Evolutionary conservation across 2,329 filamentous ascomycete genomes (phyloP), one percentile per base, ranked within the genome.

Genomic region (Cladosporium colombiae): DNA sequence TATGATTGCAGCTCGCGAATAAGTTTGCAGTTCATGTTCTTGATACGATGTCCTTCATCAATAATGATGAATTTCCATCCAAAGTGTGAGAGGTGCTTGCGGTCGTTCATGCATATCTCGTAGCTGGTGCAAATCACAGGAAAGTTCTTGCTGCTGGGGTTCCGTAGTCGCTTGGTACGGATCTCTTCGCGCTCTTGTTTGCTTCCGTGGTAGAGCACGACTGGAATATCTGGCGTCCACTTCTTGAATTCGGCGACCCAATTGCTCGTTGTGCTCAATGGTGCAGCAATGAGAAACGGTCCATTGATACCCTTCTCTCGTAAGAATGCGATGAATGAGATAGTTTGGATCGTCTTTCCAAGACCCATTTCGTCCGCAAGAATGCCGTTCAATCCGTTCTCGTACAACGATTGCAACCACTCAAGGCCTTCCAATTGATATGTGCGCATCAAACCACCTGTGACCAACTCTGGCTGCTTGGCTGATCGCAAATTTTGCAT

Each of bases 21-120:
- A 0, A 99, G 83, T 66, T 92, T 91, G 33, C 94, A 96, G 59
- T 98, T 93, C 68, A 96, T 90, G 70, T 99, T 99, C 81, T 99
- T 99, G 84, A 99, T 89, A 1, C 95, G 90, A 75, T 99, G 95
- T 0, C 95, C 95, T 79, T 99, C 95, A 71, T 99, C 94, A 68
- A 99, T 96, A 70, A 99, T 95, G 73, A 99, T 97, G 72, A 97
- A 97, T 63, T 96, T 92, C 95, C 95, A 99, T 40, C 93, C 90
- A 65, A 96, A 94, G 65, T 90, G 89, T 0, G 88, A 88, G 5
- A 99, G 81, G 40, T 89, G 89, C 62, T 92, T 90, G 44, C 91
- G 88, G 75, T 99, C 95, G 72, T 92, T 89, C 79, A 99, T 89
- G 63, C 96, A 93, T 75, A 99, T 97, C 75, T 99, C 95, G 72